A percentile compares a stretch with the other conserved stretches of the same genome.
phyloP scores from a whole-genome alignment of 78 protist species.

The Dictyostelium intermedium region DNA sequence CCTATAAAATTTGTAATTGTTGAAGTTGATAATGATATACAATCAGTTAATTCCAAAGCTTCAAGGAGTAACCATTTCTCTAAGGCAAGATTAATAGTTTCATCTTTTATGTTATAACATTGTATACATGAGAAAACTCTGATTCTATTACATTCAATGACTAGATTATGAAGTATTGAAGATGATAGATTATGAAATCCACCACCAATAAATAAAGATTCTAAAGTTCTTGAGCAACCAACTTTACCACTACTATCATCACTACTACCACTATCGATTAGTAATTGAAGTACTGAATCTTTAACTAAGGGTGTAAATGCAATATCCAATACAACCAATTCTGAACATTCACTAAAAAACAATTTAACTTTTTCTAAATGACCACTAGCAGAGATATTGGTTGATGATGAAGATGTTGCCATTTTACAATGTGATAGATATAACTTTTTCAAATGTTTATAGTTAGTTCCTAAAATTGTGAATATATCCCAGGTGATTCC shows the following conservation, averaged over 20 bases:
- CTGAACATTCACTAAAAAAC: constrained; percentile 22
- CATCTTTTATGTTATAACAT: constrained; percentile 30
- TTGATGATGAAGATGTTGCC: neutral
- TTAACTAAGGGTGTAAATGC: constrained; percentile 24
- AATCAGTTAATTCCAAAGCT: constrained; percentile 66
- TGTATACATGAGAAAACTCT: constrained; percentile 44
- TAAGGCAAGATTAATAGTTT: neutral
- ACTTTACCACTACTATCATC: neutral
- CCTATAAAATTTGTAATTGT: neutral
- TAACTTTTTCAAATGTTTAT: neutral
- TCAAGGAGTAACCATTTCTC: constrained; percentile 40
- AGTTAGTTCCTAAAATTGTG: neutral
- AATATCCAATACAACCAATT: constrained; percentile 9
- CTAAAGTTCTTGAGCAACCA: constrained; percentile 3
- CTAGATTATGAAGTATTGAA: neutral
- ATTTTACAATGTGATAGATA: constrained; percentile 51
- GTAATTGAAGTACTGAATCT: neutral
- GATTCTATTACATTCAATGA: neutral
- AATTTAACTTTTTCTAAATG: neutral
- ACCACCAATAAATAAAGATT: constrained; percentile 60
- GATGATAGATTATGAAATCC: constrained; percentile 38
- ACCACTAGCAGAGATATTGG: neutral
- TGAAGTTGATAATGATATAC: constrained; percentile 12
- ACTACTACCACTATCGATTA: neutral
- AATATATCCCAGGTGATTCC: constrained; percentile 25